Conservation (phyloP, 805 yeast species). For the Blastobotrys attinorum region DNA sequence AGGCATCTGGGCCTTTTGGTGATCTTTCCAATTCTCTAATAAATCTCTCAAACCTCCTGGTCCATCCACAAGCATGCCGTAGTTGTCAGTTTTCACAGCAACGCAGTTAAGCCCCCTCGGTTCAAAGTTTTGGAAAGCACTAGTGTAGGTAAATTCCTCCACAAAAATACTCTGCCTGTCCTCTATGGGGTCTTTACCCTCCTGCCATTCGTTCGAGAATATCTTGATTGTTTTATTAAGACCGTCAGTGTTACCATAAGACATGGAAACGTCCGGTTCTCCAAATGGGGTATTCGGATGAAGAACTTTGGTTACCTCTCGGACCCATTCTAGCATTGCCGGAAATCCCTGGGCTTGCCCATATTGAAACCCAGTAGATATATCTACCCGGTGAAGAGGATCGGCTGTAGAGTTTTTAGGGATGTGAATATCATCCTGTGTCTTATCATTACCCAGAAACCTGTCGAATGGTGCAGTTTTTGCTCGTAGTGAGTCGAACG, state of each 20-base stretch:
- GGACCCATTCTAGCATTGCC: constrained; percentile 58
- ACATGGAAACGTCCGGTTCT: constrained; percentile 59
- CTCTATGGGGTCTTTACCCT: constrained; percentile 18
- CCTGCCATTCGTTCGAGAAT: constrained; percentile 67
- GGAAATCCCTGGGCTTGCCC: constrained; percentile 80
- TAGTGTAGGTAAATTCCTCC: constrained; percentile 74
- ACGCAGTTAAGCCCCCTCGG: constrained; percentile 61
- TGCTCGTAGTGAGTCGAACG: constrained; percentile 68
- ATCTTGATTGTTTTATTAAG: constrained; percentile 77
- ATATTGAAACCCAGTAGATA: constrained; percentile 67
- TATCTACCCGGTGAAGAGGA: constrained; percentile 55
- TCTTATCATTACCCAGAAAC: constrained; percentile 24
- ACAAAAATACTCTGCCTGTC: constrained; percentile 40
- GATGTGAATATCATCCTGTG: constrained; percentile 45
- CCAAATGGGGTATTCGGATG: constrained; percentile 25
- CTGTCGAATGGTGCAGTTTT: constrained; percentile 45
- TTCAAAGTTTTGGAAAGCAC: constrained; percentile 71
- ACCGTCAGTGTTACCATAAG: constrained; percentile 81
- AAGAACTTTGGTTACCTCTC: constrained; percentile 32
- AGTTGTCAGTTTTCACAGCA: constrained; percentile 70
- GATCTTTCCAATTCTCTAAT: constrained; percentile 55
- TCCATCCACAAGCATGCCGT: constrained; percentile 59
- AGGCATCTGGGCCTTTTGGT: constrained; percentile 46
- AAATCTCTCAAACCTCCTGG: constrained; percentile 21
- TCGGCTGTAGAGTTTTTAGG: constrained; percentile 32